phyloP scores from a whole-genome alignment of 176 grass and related monocot genomes.

The Triticum timopheevii region DNA sequence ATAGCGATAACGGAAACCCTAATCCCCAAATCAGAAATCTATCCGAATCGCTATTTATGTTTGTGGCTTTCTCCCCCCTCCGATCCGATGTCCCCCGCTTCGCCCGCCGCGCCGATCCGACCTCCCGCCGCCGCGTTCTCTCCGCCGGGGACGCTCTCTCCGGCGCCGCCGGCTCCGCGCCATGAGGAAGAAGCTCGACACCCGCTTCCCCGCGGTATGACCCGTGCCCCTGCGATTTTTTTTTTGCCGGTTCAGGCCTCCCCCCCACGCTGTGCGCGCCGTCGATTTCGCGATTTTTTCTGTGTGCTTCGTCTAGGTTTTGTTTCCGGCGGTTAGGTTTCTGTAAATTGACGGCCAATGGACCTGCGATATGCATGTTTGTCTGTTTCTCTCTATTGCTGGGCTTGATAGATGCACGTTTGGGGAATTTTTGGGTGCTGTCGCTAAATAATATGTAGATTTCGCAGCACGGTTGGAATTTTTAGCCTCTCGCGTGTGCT shows the following conservation, averaged over 20 bases:
- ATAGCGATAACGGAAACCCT: constrained; percentile 56
- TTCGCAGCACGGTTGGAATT: neutral
- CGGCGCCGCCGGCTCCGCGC: constrained; percentile 23
- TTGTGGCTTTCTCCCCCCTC: neutral
- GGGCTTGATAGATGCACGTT: neutral
- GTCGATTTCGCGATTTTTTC: neutral
- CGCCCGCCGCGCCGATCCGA: constrained; percentile 32
- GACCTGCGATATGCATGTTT: neutral
- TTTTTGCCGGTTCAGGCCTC: neutral
- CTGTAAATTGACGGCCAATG: neutral
- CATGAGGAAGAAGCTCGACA: constrained; percentile 99
- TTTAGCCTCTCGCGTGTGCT: neutral
- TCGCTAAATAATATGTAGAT: neutral
- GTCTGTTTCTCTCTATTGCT: neutral
- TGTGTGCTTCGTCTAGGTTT: neutral
- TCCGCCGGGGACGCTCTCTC: neutral
- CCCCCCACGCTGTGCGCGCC: neutral
- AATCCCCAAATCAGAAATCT: constrained; percentile 29
- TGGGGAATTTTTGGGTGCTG: neutral
- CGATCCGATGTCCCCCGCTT: constrained; percentile 40
- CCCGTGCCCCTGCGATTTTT: neutral
- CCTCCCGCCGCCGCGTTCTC: neutral
- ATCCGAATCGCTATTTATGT: constrained; percentile 43
- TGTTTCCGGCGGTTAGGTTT: neutral
- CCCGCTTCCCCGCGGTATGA: constrained; percentile 89